phyloP scores from a whole-genome alignment of 805 yeast genomes.

The Monosporozyma solicola region DNA sequence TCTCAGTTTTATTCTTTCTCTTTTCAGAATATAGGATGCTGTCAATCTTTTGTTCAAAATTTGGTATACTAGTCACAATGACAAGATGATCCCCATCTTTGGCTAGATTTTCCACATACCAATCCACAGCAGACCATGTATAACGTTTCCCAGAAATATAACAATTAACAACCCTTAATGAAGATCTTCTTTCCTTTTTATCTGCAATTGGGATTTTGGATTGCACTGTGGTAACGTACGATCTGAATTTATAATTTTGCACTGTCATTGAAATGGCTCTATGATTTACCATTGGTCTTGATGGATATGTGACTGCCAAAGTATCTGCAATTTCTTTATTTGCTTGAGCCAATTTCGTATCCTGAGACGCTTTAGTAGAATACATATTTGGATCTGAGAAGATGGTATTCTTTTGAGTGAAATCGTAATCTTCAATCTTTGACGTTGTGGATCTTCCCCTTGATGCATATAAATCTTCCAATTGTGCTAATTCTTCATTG shows the following conservation, averaged over 20 bases:
- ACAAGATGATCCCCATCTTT: constrained; percentile 59
- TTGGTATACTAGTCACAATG: constrained; percentile 45
- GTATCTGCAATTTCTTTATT: constrained; percentile 15
- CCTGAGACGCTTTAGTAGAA: neutral
- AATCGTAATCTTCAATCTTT: constrained; percentile 24
- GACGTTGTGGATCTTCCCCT: constrained; percentile 19
- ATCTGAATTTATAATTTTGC: constrained; percentile 13
- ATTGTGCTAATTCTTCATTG: constrained; percentile 22
- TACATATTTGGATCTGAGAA: constrained; percentile 8
- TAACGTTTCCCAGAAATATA: constrained; percentile 57
- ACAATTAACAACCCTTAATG: constrained; percentile 42
- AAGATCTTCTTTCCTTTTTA: constrained; percentile 6
- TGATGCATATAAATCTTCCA: constrained; percentile 23
- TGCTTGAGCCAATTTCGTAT: constrained; percentile 1
- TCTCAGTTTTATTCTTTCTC: constrained; percentile 2
- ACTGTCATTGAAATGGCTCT: constrained; percentile 23
- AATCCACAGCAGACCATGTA: constrained; percentile 70
- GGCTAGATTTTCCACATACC: constrained; percentile 48
- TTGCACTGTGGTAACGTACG: constrained; percentile 8
- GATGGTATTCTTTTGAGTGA: constrained; percentile 21
- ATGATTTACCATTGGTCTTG: constrained; percentile 26
- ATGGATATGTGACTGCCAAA: constrained; percentile 24
- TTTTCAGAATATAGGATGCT: constrained; percentile 6
- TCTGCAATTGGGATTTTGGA: constrained; percentile 5
- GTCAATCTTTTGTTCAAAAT: constrained; percentile 19